phyloP scores from a whole-genome alignment of 2,329 filamentous ascomycete genomes.

The Exophiala aquamarina region DNA sequence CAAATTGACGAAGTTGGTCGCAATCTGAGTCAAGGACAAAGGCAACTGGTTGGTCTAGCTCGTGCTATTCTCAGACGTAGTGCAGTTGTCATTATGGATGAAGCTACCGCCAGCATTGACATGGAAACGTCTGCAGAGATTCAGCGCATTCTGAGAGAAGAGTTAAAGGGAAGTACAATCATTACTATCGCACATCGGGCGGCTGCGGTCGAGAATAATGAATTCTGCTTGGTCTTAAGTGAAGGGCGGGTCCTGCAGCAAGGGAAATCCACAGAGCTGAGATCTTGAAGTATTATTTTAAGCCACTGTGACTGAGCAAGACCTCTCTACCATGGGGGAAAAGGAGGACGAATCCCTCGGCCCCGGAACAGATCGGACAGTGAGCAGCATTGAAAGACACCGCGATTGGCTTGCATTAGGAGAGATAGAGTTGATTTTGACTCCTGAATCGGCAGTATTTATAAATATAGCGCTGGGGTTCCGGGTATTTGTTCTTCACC shows the following conservation, averaged over 20 bases:
- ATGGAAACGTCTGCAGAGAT: slow-evolving; percentile 59
- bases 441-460: too few relatives aligned
- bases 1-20: slow-evolving; percentile 60
- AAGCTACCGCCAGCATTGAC: slow-evolving; percentile 66
- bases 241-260: slow-evolving; percentile 18
- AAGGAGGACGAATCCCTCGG: too few relatives aligned
- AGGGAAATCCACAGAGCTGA: slow-evolving; percentile 8
- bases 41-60: slow-evolving; percentile 64
- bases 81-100: slow-evolving; percentile 64
- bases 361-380: too few relatives aligned
- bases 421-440: too few relatives aligned
- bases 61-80: slow-evolving; percentile 63
- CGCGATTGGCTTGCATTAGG: too few relatives aligned
- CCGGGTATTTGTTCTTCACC: too few relatives aligned
- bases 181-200: slow-evolving; percentile 66
- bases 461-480: too few relatives aligned
- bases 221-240: slow-evolving; percentile 17
- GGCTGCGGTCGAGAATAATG: slow-evolving; percentile 52
- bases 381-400: too few relatives aligned
- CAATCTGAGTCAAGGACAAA: slow-evolving; percentile 64
- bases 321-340: too few relatives aligned
- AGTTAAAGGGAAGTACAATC: slow-evolving; percentile 58
- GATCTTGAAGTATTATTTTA: slow-evolving; percentile 7
- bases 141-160: slow-evolving; percentile 55
- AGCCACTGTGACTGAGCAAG: too few relatives aligned